phyloP scores from a whole-genome alignment of 306 rosid species.

The Benincasa hispida region DNA sequence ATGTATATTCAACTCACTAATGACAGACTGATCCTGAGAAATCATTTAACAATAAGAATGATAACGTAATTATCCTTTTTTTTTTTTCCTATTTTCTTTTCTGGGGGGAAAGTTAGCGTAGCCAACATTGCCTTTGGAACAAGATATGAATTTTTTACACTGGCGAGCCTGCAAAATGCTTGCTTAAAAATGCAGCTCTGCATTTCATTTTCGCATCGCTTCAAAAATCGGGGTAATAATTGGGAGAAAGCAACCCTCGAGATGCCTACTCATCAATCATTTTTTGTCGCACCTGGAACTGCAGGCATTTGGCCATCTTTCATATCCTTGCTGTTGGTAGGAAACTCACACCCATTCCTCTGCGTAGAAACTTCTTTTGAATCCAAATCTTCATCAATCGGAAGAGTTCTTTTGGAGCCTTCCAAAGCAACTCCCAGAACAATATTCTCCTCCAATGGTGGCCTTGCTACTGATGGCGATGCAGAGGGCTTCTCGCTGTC shows the following conservation, averaged over 20 bases:
- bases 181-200: constrained; percentile 55
- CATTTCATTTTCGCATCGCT: constrained; percentile 19
- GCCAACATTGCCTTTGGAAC: not conserved
- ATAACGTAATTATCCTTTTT: not conserved
- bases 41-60: not conserved
- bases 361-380: constrained; percentile 51
- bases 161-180: constrained; percentile 25
- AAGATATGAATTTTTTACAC: constrained; percentile 1
- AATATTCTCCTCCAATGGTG: constrained; percentile 72
- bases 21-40: not conserved
- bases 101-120: not conserved
- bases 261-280: constrained; percentile 15
- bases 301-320: constrained; percentile 44
- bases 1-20: not conserved
- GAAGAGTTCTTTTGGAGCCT: constrained; percentile 91
- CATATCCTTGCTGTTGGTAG: constrained; percentile 34
- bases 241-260: not conserved
- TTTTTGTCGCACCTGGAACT: constrained; percentile 25
- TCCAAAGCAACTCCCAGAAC: constrained; percentile 93
- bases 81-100: not conserved
- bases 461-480: constrained; percentile 21
- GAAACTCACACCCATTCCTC: constrained; percentile 27
- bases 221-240: constrained; percentile 10
- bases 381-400: constrained; percentile 55
- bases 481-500: constrained; percentile 41